phyloP scores from a whole-genome alignment of 192 early-diverging fungal species.

The Coemansia sp. region DNA sequence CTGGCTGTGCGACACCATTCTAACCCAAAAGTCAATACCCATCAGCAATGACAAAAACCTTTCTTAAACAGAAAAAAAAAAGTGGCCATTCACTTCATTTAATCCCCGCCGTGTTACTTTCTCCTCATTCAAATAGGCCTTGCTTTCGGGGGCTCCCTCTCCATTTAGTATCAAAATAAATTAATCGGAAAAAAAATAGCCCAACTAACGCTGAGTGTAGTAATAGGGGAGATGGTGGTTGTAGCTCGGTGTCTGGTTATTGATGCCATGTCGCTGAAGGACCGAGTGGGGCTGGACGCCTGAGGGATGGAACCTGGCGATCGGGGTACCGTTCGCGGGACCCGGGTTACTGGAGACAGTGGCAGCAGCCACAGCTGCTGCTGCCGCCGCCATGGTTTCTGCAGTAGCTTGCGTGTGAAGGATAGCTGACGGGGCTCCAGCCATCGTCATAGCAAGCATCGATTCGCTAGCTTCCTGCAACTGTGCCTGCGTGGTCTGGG shows the following conservation, averaged over 20 bases:
- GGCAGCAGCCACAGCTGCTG: not conserved
- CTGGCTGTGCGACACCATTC: conserved; percentile 49
- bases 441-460: not conserved
- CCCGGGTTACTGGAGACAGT: not conserved
- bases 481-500: not conserved
- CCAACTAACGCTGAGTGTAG: not conserved
- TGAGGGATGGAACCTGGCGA: not conserved
- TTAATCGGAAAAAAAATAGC: not conserved
- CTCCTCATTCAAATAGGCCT: too few species aligned
- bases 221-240: conserved; percentile 1
- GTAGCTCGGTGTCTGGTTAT: not conserved
- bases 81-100: too few species aligned
- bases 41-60: not conserved
- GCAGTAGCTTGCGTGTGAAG: conserved; percentile 5
- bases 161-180: not conserved
- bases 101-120: too few species aligned
- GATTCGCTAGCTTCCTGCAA: not conserved
- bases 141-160: too few species aligned
- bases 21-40: conserved; percentile 36
- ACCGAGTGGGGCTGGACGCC: not conserved
- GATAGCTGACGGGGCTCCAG: not conserved
- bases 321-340: not conserved
- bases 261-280: not conserved
- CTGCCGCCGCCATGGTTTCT: conserved; percentile 1
- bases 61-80: too few species aligned